Conservation (phyloP, 2,329 filamentous ascomycete genomes). For the Aspergillus terreus region DNA sequence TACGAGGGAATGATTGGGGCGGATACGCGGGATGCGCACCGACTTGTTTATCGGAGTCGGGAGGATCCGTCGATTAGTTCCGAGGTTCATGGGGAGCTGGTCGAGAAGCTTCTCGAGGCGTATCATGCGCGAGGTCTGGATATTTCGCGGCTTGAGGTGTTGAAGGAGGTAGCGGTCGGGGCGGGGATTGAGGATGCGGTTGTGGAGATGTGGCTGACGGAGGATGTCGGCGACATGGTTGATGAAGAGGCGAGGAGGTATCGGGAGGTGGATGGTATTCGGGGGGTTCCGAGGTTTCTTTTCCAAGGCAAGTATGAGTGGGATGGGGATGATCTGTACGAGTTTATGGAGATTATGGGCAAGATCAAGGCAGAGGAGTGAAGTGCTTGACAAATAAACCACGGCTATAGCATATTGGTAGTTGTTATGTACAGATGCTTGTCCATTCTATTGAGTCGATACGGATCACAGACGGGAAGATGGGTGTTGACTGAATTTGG, state of each 20-base stretch:
- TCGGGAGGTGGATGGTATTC: background rate
- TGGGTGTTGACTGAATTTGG: background rate
- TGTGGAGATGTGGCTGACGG: no score
- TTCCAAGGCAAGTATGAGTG: background rate
- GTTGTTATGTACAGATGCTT: no score
- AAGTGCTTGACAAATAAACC: no score
- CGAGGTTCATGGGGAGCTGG: constrained; percentile 11
- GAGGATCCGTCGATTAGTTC: background rate
- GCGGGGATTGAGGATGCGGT: no score
- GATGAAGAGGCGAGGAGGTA: background rate
- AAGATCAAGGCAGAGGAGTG: background rate
- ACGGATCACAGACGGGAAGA: background rate
- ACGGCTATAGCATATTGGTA: no score
- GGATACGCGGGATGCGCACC: constrained; percentile 25
- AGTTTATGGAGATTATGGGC: background rate
- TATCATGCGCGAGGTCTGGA: constrained; percentile 30
- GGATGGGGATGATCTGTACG: background rate
- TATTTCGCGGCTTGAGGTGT: constrained; percentile 24
- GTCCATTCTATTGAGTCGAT: background rate
- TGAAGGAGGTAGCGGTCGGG: no score
- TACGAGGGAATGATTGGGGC: no score
- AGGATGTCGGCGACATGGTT: no score
- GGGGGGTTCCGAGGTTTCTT: constrained; percentile 9
- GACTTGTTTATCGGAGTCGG: constrained; percentile 24
- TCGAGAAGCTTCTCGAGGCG: constrained; percentile 25